Evolutionary conservation across 495 filamentous ascomycete genomes (phyloP).

Genomic region (Talaromyces nanjingensis): DNA sequence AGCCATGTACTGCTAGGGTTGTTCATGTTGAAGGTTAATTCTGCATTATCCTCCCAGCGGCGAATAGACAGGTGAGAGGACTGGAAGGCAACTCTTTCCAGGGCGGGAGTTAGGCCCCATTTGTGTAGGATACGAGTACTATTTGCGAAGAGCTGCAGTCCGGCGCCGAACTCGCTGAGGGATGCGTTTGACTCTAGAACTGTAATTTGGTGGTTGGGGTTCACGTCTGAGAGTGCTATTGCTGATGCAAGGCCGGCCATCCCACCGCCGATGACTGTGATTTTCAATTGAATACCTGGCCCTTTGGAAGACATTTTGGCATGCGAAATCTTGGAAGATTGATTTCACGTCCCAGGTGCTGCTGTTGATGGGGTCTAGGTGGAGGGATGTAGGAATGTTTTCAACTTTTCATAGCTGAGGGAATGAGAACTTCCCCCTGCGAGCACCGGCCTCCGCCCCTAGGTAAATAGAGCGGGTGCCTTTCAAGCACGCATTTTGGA

Average conservation of each 20-base stretch:
- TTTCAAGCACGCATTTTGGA: background rate
- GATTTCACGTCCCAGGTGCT: background rate
- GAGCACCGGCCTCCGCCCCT: background rate
- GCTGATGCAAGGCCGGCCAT: constrained; percentile 14
- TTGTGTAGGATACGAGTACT: constrained; percentile 12
- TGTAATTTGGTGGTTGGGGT: constrained; percentile 7
- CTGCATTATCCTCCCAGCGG: constrained; percentile 13
- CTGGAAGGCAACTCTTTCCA: constrained; percentile 12
- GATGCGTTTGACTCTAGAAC: constrained; percentile 12
- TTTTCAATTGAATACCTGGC: constrained; percentile 12
- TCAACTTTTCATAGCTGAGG: background rate
- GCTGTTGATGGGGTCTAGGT: background rate
- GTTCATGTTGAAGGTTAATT: constrained; percentile 13
- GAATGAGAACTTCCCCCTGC: background rate
- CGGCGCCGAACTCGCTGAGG: constrained; percentile 14
- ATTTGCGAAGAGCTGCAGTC: constrained; percentile 13
- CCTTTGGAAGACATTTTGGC: background rate
- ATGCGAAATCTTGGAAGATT: background rate
- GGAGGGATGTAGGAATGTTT: background rate
- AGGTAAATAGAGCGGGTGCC: background rate
- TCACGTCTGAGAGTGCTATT: constrained; percentile 12
- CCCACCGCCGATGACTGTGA: constrained; percentile 13
- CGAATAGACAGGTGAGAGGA: constrained; percentile 12
- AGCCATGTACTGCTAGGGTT: constrained; percentile 13
- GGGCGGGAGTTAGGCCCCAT: constrained; percentile 11